These are phyloP conservation scores for Colletotrichum horii DNA, from an alignment of 2,329 filamentous ascomycete genomes.

Conservation along the genomic window DNA sequence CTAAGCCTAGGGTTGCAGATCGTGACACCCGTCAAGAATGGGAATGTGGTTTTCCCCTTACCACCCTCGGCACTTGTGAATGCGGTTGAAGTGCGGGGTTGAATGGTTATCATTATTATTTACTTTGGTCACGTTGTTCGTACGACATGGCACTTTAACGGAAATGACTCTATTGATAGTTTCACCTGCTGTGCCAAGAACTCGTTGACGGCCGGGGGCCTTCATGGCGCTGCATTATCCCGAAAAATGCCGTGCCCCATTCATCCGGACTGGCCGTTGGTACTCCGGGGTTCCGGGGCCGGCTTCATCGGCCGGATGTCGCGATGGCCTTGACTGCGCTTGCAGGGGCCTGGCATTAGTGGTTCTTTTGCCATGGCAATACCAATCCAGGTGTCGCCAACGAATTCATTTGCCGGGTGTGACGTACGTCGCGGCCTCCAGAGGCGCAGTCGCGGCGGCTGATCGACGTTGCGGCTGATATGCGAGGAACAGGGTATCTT, in stretches of 20 bases:
- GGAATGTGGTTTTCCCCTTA: not conserved
- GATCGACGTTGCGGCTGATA: not conserved
- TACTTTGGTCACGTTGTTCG: not conserved
- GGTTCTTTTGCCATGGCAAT: not conserved
- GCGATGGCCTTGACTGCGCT: not conserved
- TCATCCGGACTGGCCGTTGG: not conserved
- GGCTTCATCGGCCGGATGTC: not conserved
- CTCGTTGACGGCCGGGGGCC: not conserved
- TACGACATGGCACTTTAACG: not conserved
- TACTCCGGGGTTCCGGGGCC: not conserved
- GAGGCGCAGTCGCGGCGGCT: not conserved
- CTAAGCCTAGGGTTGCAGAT: not conserved
- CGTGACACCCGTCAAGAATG: not conserved
- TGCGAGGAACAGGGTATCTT: not conserved
- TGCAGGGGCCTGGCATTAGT: not conserved
- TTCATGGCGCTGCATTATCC: not conserved
- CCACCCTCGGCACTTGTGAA: not conserved
- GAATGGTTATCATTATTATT: not conserved
- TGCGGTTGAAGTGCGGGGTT: not conserved
- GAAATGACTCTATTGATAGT: not conserved
- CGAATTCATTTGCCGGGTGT: not conserved
- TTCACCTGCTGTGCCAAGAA: not conserved
- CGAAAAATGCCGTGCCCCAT: not conserved
- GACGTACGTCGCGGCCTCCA: not conserved
- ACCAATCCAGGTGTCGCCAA: not conserved